A percentile compares a stretch with the other conserved stretches of the same genome.
These are phyloP conservation scores for Macrophomina phaseolina DNA, from an alignment of 2,329 filamentous ascomycete species.

Conservation along the genomic window DNA sequence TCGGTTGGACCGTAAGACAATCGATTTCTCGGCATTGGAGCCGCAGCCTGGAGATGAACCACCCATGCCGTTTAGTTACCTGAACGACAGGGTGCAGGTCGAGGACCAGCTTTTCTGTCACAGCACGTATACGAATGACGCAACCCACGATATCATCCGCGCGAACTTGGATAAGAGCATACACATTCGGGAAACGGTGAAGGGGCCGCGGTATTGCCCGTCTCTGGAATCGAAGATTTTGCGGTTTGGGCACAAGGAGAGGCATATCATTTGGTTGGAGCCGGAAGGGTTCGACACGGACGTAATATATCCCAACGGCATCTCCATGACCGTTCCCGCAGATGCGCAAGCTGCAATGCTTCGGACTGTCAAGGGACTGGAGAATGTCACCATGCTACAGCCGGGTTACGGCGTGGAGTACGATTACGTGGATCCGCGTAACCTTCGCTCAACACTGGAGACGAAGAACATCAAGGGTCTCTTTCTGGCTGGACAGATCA, in stretches of 20 bases:
- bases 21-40: slow-evolving; percentile 76
- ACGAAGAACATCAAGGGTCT: slow-evolving; percentile 90
- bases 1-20: slow-evolving; percentile 78
- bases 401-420: slow-evolving; percentile 98
- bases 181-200: slow-evolving; percentile 93
- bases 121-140: slow-evolving; percentile 84
- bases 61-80: slow-evolving; percentile 87
- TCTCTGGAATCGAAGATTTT: slow-evolving; percentile 95
- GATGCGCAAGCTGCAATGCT: slow-evolving; percentile 85
- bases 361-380: slow-evolving; percentile 85
- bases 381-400: slow-evolving; percentile 89
- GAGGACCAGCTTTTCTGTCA: slow-evolving; percentile 84
- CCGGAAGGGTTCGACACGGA: slow-evolving; percentile 92
- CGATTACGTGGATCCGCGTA: slow-evolving; percentile 94
- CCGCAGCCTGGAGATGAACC: slow-evolving; percentile 82
- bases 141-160: slow-evolving; percentile 81
- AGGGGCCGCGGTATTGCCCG: slow-evolving; percentile 92
- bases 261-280: slow-evolving; percentile 94
- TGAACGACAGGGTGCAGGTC: slow-evolving; percentile 79
- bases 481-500: slow-evolving; percentile 95
- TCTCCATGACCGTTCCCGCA: slow-evolving; percentile 94
- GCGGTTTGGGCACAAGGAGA: slow-evolving; percentile 78
- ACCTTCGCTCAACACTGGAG: slow-evolving; percentile 85
- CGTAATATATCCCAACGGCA: slow-evolving; percentile 92
- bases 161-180: slow-evolving; percentile 94